Evolutionary conservation across 2,329 filamentous ascomycete species (phyloP).

Genomic region (Aureobasidium pullulans): DNA sequence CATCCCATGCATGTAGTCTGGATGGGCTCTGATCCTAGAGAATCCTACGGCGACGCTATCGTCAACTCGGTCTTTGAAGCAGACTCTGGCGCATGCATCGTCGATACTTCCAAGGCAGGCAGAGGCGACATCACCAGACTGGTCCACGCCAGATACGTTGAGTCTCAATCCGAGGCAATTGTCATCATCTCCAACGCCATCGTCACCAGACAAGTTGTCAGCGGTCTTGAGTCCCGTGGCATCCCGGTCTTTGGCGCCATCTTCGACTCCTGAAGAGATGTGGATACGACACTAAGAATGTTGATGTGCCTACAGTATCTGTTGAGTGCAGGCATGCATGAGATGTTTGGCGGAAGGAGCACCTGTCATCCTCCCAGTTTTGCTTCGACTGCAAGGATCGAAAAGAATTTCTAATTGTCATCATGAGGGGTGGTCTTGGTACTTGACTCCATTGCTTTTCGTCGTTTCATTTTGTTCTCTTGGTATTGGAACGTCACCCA

Average conservation of each 20-base stretch:
- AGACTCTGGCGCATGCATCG: constrained; percentile 57
- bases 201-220: constrained; percentile 62
- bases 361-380: not conserved
- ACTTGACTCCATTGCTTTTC: not conserved
- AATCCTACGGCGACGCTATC: constrained; percentile 55
- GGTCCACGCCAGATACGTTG: constrained; percentile 43
- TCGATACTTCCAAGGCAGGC: constrained; percentile 56
- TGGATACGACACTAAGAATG: not conserved
- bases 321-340: not conserved
- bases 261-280: constrained; percentile 52
- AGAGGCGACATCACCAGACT: constrained; percentile 55
- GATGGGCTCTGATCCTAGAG: constrained; percentile 55
- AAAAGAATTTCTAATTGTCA: not conserved
- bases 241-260: constrained; percentile 66
- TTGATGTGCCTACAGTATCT: not conserved
- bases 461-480: not conserved
- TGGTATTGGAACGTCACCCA: not conserved
- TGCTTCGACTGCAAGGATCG: not conserved
- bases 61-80: constrained; percentile 48
- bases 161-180: constrained; percentile 55
- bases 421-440: not conserved
- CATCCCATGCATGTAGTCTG: constrained; percentile 57
- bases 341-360: not conserved
- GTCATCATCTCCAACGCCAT: constrained; percentile 65
- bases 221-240: constrained; percentile 58